These are phyloP conservation scores for Picocystis sp. DNA, from an alignment of 163 green algal genomes.

Conservation along the genomic window DNA sequence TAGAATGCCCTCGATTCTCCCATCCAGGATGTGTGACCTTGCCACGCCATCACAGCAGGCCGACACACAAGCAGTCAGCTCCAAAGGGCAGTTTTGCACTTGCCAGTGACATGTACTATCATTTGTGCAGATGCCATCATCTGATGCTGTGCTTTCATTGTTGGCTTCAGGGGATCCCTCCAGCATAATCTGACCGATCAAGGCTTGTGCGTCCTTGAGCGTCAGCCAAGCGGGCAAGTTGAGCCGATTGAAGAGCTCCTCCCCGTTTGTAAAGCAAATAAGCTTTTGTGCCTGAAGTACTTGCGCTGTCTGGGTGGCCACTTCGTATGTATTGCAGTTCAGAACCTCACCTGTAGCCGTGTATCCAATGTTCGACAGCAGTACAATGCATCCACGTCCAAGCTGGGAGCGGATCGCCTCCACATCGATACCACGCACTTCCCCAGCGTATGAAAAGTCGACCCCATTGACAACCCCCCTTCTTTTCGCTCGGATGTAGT, in stretches of 20 bases:
- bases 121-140: background rate
- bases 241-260: background rate
- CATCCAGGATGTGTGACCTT: slow-evolving; percentile 70
- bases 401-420: slow-evolving; percentile 60
- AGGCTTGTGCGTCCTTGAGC: background rate
- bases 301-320: slow-evolving; percentile 13
- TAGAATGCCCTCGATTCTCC: slow-evolving; percentile 56
- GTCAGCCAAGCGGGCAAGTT: slow-evolving; percentile 2
- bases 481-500: slow-evolving; percentile 77
- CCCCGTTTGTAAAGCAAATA: slow-evolving; percentile 38
- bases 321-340: slow-evolving; percentile 86
- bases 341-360: slow-evolving; percentile 69
- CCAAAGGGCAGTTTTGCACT: background rate
- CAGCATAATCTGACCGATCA: background rate
- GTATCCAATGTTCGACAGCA: slow-evolving; percentile 84
- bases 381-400: slow-evolving; percentile 65
- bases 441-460: slow-evolving; percentile 75
- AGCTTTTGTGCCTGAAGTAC: slow-evolving; percentile 57
- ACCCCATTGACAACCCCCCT: slow-evolving; percentile 73
- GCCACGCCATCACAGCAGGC: slow-evolving; percentile 49
- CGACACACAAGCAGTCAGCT: slow-evolving; percentile 8
- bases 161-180: background rate
- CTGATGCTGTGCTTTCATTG: background rate
- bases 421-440: slow-evolving; percentile 58
- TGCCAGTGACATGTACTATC: background rate